Conservation (phyloP, 495 filamentous ascomycete species). For the Melanomma pulvis-pyrius region DNA sequence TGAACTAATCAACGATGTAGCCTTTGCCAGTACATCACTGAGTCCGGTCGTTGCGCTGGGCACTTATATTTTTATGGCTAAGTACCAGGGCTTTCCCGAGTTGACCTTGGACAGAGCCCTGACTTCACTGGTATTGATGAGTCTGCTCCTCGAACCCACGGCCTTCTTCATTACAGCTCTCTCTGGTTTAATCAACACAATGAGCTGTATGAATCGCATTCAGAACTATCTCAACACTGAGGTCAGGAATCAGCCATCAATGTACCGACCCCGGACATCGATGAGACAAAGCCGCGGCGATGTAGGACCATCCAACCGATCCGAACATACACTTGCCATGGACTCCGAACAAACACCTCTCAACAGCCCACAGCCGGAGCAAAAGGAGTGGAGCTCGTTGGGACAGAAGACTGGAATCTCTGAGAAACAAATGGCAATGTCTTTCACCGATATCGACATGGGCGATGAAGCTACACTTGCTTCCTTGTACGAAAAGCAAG, state of each 20-base stretch:
- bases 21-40: slow-evolving; percentile 20
- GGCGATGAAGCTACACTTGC: slow-evolving; percentile 10
- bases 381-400: not conserved
- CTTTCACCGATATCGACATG: slow-evolving; percentile 1
- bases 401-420: not conserved
- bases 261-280: slow-evolving; percentile 1
- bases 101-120: slow-evolving; percentile 13
- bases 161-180: slow-evolving; percentile 27
- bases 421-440: slow-evolving; percentile 3
- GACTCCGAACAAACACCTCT: slow-evolving; percentile 1
- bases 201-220: slow-evolving; percentile 14
- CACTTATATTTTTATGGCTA: slow-evolving; percentile 22
- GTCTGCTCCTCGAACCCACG: slow-evolving; percentile 18
- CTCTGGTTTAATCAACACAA: slow-evolving; percentile 18
- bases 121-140: slow-evolving; percentile 18
- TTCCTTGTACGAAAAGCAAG: slow-evolving; percentile 3
- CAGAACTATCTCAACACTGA: slow-evolving; percentile 13
- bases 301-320: not conserved
- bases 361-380: not conserved
- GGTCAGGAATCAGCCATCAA: not conserved
- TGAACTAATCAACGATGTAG: not conserved
- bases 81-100: slow-evolving; percentile 17
- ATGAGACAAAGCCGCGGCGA: not conserved
- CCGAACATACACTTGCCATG: not conserved
- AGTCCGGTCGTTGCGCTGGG: slow-evolving; percentile 24